phyloP scores from a whole-genome alignment of 345 rosid species.

The Dipteronia sinensis region DNA sequence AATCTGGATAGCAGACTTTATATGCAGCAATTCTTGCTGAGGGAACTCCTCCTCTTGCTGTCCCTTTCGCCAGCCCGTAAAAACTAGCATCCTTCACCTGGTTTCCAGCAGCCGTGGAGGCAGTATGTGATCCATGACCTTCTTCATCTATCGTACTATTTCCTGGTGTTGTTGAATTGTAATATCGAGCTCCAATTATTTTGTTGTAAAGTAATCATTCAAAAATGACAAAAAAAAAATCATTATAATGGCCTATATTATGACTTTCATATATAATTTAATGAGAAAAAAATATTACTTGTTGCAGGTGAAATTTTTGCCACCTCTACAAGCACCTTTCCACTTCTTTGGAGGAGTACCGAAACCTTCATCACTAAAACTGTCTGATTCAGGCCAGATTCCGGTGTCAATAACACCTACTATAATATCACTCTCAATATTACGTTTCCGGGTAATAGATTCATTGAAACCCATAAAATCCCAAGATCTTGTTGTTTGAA shows the following conservation, averaged over 20 bases:
- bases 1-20: conserved; percentile 14
- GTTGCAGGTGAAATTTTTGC: conserved; percentile 52
- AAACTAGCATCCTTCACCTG: conserved; percentile 37
- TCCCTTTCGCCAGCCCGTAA: conserved; percentile 50
- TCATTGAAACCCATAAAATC: conserved; percentile 41
- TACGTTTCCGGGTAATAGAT: neutral
- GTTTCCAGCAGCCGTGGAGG: conserved; percentile 72
- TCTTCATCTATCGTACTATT: conserved; percentile 25
- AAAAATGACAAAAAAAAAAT: neutral
- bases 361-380: conserved; percentile 48
- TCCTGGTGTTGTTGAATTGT: neutral
- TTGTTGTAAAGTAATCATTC: conserved; percentile 28
- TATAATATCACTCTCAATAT: conserved; percentile 30
- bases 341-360: conserved; percentile 53
- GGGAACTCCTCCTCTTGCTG: conserved; percentile 64
- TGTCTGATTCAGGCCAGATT: conserved; percentile 49
- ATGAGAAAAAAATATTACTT: conserved; percentile 33
- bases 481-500: conserved; percentile 54
- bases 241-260: neutral
- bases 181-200: conserved; percentile 47
- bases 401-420: conserved; percentile 47
- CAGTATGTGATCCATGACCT: conserved; percentile 65
- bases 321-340: conserved; percentile 48
- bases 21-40: conserved; percentile 63
- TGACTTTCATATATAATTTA: neutral